Conservation (phyloP, 2,329 filamentous ascomycete species). For the Fusarium coffeatum region DNA sequence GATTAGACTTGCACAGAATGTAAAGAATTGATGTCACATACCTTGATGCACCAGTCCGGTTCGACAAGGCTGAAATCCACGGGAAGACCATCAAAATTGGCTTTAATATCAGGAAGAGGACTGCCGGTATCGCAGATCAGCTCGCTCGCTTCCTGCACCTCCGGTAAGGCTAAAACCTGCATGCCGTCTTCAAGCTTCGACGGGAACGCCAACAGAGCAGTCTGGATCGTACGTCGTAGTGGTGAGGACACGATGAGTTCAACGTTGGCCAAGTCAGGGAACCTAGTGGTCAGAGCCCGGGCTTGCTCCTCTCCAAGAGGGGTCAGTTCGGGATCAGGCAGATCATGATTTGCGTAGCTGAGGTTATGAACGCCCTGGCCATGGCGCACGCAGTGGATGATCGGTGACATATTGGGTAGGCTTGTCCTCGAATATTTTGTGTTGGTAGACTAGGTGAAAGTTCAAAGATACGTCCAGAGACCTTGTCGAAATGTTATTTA, state of each 20-base stretch:
- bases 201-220: neutral
- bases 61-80: neutral
- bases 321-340: neutral
- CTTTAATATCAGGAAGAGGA: neutral
- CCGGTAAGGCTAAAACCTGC: neutral
- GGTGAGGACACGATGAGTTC: neutral
- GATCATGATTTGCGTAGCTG: neutral
- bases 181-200: neutral
- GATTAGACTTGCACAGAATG: rapidly evolving
- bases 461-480: too few relatives aligned
- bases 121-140: slow-evolving; percentile 1
- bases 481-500: neutral
- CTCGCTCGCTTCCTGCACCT: neutral
- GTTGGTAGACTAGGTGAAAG: rapidly evolving
- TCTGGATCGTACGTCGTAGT: neutral
- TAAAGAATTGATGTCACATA: rapidly evolving
- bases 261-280: neutral
- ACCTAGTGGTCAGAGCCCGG: neutral
- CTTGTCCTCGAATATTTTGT: rapidly evolving
- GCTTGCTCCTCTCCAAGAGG: neutral
- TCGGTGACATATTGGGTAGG: neutral
- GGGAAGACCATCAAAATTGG: neutral
- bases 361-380: slow-evolving; percentile 4
- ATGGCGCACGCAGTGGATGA: neutral
- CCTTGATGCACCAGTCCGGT: neutral